Evolutionary conservation across 495 filamentous ascomycete species (phyloP), one percentile per base, ranked within the genome.

Genomic region (Xylaria castorea): DNA sequence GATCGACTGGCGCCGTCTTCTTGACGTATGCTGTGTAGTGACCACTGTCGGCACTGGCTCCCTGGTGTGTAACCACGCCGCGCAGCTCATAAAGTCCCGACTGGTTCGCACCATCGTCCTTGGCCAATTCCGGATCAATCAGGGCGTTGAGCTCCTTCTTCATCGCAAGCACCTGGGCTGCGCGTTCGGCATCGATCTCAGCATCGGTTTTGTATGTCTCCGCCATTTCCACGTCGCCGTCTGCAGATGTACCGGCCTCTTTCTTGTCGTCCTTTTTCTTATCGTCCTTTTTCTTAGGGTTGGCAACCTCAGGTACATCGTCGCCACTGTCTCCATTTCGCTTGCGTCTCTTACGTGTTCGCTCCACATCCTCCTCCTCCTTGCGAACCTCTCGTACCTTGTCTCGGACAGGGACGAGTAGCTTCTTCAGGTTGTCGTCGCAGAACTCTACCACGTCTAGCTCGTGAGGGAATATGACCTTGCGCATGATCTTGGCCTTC

Each of bases 401-500:
- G 83, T 99, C 97, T 58, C 96, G 89, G 42, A 98, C 90, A 4
- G 96, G 96, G 64, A 98, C 85, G 51, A 99, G 88, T 73, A 91
- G 88, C 75, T 92, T 90, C 79, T 88, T 89, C 60, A 99, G 86
- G 67, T 96, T 90, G 50, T 98, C 95, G 65, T 95, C 94, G 79
- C 96, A 99, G 83, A 95, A 98, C 77, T 99, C 96, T 12, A 97
- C 92, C 5, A 91, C 91, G 80, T 99, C 96, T 32, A 99, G 85
- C 81, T 99, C 97, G 60, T 91, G 89, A 22, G 95, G 95, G 81
- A 99, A 99, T 0, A 93, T 94, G 57, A 99, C 96, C 81, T 98
- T 99, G 75, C 94, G 92, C 94, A 99, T 94, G 77, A 99, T 99
- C 88, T 99, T 99, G 68, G 95, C 94, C 85, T 99, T 99, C 87